Conservation (phyloP, 257 asterid species). For the Solanum tarijense region DNA sequence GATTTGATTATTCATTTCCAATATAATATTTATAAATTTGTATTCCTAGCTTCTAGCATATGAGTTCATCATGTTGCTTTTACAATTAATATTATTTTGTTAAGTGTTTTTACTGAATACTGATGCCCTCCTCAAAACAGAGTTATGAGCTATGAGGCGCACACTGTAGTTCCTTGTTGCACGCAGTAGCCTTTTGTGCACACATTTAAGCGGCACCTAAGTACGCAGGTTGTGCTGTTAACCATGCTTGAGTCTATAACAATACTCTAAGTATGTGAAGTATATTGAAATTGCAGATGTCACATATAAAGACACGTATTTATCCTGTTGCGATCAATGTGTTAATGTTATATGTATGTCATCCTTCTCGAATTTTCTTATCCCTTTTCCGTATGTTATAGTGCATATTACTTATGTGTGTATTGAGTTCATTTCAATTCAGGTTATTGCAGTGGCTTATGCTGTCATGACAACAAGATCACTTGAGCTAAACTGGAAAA, state of each 20-base stretch:
- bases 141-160: not conserved
- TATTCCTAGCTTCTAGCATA: not conserved
- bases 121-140: not conserved
- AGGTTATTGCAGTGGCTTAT: conserved; percentile 79
- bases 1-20: not conserved
- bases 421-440: conserved; percentile 8
- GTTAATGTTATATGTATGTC: not conserved
- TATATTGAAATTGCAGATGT: not conserved
- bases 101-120: not conserved
- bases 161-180: not conserved
- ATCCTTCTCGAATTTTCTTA: not conserved
- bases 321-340: not conserved
- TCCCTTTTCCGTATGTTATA: not conserved
- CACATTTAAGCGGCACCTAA: not conserved
- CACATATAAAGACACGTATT: not conserved
- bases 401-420: not conserved
- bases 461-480: conserved; percentile 80
- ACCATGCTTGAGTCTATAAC: not conserved
- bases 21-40: not conserved
- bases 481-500: conserved; percentile 62
- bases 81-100: not conserved
- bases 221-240: not conserved
- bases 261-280: not conserved
- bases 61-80: not conserved
- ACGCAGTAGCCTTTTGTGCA: not conserved